A percentile compares a stretch with the other conserved stretches of the same genome.
phyloP scores from a whole-genome alignment of 352 stramenopile genomes.

The Peronospora destructor region DNA sequence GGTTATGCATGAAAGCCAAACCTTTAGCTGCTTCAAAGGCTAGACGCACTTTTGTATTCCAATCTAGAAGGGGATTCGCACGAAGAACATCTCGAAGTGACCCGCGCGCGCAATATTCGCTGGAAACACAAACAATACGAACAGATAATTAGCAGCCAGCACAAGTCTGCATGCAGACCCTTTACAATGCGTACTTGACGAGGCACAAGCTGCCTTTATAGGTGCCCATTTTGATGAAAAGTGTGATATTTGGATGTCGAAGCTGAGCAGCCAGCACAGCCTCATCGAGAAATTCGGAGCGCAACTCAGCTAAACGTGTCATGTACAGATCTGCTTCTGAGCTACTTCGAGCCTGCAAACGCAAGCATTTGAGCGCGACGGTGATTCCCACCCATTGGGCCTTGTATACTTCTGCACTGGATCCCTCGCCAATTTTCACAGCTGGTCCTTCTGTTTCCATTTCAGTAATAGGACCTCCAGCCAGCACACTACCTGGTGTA shows the following conservation, averaged over 20 bases:
- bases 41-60: constrained; percentile 57
- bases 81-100: constrained; percentile 57
- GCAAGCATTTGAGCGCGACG: constrained; percentile 68
- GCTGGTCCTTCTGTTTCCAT: constrained; percentile 55
- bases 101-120: constrained; percentile 59
- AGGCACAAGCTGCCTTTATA: constrained; percentile 64
- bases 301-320: constrained; percentile 55
- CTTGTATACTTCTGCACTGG: constrained; percentile 59
- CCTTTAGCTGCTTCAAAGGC: constrained; percentile 65
- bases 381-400: constrained; percentile 69
- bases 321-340: constrained; percentile 57
- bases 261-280: constrained; percentile 53
- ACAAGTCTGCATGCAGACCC: not conserved
- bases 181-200: constrained; percentile 49
- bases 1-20: constrained; percentile 75
- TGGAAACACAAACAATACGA: constrained; percentile 17
- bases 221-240: constrained; percentile 65
- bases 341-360: constrained; percentile 26
- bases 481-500: constrained; percentile 8
- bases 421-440: constrained; percentile 61
- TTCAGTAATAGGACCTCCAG: constrained; percentile 35
- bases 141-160: constrained; percentile 1
- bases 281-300: constrained; percentile 61
- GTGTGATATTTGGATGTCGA: constrained; percentile 66
- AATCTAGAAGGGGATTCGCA: constrained; percentile 56